A percentile compares a stretch with the other conserved stretches of the same genome.
Evolutionary conservation across 768 basidiomycete species (phyloP).

Genomic region (Tricholoma hemisulphureum): DNA sequence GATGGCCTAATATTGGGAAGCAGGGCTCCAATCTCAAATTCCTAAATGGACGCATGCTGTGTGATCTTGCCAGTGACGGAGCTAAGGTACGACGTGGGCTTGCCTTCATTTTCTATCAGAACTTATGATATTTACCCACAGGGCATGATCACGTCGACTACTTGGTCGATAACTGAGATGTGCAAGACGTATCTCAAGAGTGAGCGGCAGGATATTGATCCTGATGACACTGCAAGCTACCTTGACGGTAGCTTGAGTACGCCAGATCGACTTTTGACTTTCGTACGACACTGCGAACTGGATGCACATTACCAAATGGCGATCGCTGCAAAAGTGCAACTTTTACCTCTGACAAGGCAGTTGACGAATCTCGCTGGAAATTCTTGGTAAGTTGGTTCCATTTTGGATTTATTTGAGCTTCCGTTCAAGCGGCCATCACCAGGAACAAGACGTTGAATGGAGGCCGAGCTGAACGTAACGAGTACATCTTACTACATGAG

Average conservation of each 20-base stretch:
- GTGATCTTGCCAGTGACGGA: constrained; percentile 92
- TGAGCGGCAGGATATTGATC: constrained; percentile 91
- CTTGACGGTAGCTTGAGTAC: constrained; percentile 80
- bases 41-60: constrained; percentile 80
- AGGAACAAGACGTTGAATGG: constrained; percentile 98
- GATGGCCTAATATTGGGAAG: constrained; percentile 78
- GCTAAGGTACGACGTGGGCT: constrained; percentile 63
- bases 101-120: neutral
- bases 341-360: constrained; percentile 88
- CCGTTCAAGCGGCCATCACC: neutral
- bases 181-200: constrained; percentile 84
- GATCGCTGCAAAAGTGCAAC: constrained; percentile 89
- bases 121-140: constrained; percentile 26
- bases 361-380: constrained; percentile 96
- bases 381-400: constrained; percentile 65
- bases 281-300: constrained; percentile 90
- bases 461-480: constrained; percentile 97
- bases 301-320: constrained; percentile 99
- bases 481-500: constrained; percentile 97
- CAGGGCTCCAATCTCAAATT: constrained; percentile 85
- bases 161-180: constrained; percentile 99
- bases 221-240: constrained; percentile 89
- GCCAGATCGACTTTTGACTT: constrained; percentile 78
- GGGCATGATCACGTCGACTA: constrained; percentile 97
- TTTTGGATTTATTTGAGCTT: neutral